Conservation (phyloP, 2,329 filamentous ascomycete species). For the Nemania diffusa region DNA sequence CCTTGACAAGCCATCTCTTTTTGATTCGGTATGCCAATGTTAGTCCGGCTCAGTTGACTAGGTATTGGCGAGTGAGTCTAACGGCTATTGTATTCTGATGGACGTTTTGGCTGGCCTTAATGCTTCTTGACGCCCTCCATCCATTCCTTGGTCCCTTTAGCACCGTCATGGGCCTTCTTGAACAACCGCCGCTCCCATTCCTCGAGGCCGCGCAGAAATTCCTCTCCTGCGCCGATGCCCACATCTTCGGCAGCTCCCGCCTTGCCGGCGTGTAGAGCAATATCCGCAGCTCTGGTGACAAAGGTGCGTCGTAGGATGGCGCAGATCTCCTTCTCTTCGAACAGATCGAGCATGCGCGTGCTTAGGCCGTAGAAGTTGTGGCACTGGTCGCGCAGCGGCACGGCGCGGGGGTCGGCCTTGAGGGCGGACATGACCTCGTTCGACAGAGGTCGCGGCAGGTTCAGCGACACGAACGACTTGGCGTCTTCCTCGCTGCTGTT, state of each 20-base stretch:
- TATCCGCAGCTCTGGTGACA: conserved; percentile 80
- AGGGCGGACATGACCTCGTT: conserved; percentile 86
- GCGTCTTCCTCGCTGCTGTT: conserved; percentile 53
- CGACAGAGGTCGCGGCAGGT: conserved; percentile 81
- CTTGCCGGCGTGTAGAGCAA: conserved; percentile 90
- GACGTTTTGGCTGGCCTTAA: conserved; percentile 23
- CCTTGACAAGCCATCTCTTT: too few species aligned
- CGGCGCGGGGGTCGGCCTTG: conserved; percentile 87
- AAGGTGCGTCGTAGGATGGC: conserved; percentile 82
- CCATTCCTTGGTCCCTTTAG: conserved; percentile 76
- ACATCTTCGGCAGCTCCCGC: conserved; percentile 72
- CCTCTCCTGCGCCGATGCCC: conserved; percentile 69
- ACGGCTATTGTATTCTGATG: neutral
- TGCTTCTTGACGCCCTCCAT: conserved; percentile 68
- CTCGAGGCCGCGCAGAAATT: conserved; percentile 88
- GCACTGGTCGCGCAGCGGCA: conserved; percentile 84
- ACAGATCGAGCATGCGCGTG: conserved; percentile 86
- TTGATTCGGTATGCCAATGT: too few species aligned
- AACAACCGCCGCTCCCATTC: conserved; percentile 87
- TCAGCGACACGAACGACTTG: conserved; percentile 77
- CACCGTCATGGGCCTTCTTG: conserved; percentile 77
- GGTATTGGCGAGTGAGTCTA: too few species aligned
- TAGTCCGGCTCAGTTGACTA: too few species aligned
- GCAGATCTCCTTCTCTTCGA: conserved; percentile 83
- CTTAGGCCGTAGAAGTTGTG: conserved; percentile 90